Conservation (phyloP, 1,284 basidiomycete genomes). For the Cryptococcus sp. region DNA sequence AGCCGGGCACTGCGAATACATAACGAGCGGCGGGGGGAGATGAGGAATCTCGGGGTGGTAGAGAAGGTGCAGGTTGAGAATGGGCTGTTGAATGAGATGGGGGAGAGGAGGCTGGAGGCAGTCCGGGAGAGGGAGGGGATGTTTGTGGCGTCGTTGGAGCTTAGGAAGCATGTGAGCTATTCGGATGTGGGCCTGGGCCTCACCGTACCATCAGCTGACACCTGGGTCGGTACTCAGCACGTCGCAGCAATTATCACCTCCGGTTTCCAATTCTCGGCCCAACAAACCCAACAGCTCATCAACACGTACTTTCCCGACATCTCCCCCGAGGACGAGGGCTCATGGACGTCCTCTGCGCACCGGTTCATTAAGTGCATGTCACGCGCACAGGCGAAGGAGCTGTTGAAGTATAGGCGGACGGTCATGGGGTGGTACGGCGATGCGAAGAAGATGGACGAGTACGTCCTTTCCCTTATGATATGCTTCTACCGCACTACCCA, state of each 20-base stretch:
- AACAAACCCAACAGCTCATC: constrained; percentile 10
- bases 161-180: constrained; percentile 23
- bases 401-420: constrained; percentile 8
- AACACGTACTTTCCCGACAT: constrained; percentile 27
- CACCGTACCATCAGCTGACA: not conserved
- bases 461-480: not conserved
- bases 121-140: constrained; percentile 13
- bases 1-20: constrained; percentile 12
- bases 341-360: constrained; percentile 5
- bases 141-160: constrained; percentile 20
- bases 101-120: constrained; percentile 11
- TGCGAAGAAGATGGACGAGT: constrained; percentile 7
- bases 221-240: constrained; percentile 8
- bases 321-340: not conserved
- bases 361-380: constrained; percentile 22
- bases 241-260: constrained; percentile 12
- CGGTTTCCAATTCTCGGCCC: constrained; percentile 1
- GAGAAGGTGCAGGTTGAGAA: constrained; percentile 1
- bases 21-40: constrained; percentile 1
- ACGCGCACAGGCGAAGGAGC: constrained; percentile 1
- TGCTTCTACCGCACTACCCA: not conserved
- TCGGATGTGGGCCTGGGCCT: too few species aligned
- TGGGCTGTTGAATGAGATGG: constrained; percentile 16
- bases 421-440: constrained; percentile 14
- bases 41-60: constrained; percentile 2